A percentile compares a stretch with the other conserved stretches of the same genome.
phyloP scores from a whole-genome alignment of 2,329 filamentous ascomycete genomes.

The Penicillium sp. region DNA sequence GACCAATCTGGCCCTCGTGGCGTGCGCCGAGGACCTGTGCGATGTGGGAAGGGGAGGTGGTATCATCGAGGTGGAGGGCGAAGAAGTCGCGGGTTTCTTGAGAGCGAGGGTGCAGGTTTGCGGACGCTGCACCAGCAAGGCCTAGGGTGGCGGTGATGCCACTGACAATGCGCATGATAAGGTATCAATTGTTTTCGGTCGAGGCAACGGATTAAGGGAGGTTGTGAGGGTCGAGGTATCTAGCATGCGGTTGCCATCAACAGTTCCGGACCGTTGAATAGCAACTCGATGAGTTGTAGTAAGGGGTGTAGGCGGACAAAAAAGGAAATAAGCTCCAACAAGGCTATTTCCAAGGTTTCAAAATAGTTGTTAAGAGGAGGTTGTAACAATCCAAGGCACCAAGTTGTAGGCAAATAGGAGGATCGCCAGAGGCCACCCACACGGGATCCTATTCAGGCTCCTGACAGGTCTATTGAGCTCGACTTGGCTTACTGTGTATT shows the following conservation, averaged over 20 bases:
- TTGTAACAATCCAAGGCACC: constrained; percentile 2
- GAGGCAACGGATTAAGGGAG: constrained; percentile 1
- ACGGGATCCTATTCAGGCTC: constrained; percentile 8
- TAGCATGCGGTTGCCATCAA: constrained; percentile 24
- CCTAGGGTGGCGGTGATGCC: constrained; percentile 50
- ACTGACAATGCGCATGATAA: constrained; percentile 25
- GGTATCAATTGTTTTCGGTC: background rate
- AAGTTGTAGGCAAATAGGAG: constrained; percentile 14
- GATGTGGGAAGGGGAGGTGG: constrained; percentile 64
- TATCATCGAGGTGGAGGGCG: constrained; percentile 75
- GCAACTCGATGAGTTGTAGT: background rate
- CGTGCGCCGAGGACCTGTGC: constrained; percentile 71
- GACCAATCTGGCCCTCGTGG: constrained; percentile 78
- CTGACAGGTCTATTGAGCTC: background rate
- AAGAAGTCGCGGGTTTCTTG: constrained; percentile 88
- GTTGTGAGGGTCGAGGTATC: background rate
- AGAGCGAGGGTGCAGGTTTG: constrained; percentile 61
- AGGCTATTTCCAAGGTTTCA: background rate
- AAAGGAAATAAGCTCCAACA: background rate
- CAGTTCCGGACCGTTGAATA: constrained; percentile 9
- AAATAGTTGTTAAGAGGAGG: constrained; percentile 1
- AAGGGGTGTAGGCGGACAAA: background rate
- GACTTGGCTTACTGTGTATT: too few species aligned
- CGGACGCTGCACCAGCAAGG: constrained; percentile 47
- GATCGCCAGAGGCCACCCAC: constrained; percentile 12